A percentile compares a stretch with the other conserved stretches of the same genome.
Conservation (phyloP, 2,329 filamentous ascomycete genomes). For the Taxawa tesnikishii region DNA sequence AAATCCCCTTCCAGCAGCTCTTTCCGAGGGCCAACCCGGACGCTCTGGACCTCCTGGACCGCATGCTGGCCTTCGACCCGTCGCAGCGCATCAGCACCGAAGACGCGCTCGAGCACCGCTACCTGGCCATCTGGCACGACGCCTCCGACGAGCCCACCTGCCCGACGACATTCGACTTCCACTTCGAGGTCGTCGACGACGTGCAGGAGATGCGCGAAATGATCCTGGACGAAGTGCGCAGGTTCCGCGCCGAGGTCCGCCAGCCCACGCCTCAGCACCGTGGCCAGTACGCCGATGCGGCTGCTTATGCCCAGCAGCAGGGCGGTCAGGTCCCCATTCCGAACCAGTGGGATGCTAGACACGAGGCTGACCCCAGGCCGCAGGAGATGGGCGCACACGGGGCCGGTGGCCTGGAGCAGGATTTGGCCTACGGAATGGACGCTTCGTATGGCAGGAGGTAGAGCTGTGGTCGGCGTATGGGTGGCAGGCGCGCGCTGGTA, state of each 20-base stretch:
- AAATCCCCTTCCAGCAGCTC: slow-evolving; percentile 75
- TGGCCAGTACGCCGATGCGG: slow-evolving; percentile 27
- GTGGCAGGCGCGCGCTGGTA: too few relatives aligned
- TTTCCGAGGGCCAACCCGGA: slow-evolving; percentile 95
- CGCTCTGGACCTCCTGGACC: slow-evolving; percentile 86
- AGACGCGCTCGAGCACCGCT: slow-evolving; percentile 88
- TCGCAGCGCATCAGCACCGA: slow-evolving; percentile 89
- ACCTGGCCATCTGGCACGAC: slow-evolving; percentile 97
- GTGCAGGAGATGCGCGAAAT: slow-evolving; percentile 91
- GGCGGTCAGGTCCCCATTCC: slow-evolving; percentile 47
- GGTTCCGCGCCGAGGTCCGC: slow-evolving; percentile 52
- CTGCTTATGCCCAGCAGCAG: slow-evolving; percentile 24
- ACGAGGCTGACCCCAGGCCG: slow-evolving; percentile 50
- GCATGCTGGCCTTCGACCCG: slow-evolving; percentile 95
- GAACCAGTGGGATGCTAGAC: slow-evolving; percentile 44
- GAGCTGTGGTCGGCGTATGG: too few relatives aligned
- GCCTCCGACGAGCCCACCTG: slow-evolving; percentile 90
- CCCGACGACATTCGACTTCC: slow-evolving; percentile 92
- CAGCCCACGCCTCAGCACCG: slow-evolving; percentile 31
- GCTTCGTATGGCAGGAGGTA: too few relatives aligned
- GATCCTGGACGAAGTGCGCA: slow-evolving; percentile 88
- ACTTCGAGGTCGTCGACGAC: slow-evolving; percentile 95
- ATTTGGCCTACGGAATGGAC: slow-evolving; percentile 33
- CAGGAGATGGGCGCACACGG: slow-evolving; percentile 28
- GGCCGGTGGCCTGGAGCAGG: slow-evolving; percentile 26